Percentiles rank a stretch among this genome's conserved stretches.
These are phyloP conservation scores for Colletotrichum scovillei DNA, from an alignment of 2,329 filamentous ascomycete species.

Conservation along the genomic window DNA sequence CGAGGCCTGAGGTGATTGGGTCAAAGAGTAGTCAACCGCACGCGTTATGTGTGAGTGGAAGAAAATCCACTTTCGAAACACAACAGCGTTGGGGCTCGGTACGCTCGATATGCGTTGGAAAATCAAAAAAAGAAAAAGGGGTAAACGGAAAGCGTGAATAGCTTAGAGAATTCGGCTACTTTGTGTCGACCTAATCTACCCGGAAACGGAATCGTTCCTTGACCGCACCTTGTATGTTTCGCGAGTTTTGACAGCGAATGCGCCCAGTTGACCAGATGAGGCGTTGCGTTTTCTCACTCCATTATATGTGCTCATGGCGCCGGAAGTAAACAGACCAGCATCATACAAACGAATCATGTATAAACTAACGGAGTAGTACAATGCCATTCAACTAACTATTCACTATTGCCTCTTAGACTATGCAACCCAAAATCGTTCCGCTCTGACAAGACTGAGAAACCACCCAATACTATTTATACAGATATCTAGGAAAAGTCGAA, in stretches of 20 bases:
- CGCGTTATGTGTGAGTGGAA: not conserved
- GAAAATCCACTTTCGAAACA: conserved; percentile 1
- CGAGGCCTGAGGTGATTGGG: not conserved
- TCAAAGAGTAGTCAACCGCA: not conserved
- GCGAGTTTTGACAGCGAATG: not conserved
- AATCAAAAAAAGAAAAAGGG: too few species aligned
- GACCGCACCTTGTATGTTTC: not conserved
- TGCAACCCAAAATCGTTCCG: not conserved
- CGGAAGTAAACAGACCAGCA: too few species aligned
- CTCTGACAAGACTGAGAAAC: not conserved
- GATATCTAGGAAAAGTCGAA: conserved; percentile 70
- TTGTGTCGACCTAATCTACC: not conserved
- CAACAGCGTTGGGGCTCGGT: not conserved
- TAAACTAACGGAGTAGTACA: not conserved
- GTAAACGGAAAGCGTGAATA: not conserved
- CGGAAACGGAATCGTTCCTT: not conserved
- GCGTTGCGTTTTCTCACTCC: not conserved
- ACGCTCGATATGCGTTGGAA: not conserved
- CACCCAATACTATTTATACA: not conserved
- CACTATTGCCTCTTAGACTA: not conserved
- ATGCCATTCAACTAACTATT: not conserved
- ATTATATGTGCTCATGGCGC: not conserved
- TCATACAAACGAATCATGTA: not conserved
- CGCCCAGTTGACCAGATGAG: not conserved
- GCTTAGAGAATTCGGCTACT: not conserved